Evolutionary conservation across 192 early-diverging fungal species (phyloP).

Genomic region (Coemansia sp.): DNA sequence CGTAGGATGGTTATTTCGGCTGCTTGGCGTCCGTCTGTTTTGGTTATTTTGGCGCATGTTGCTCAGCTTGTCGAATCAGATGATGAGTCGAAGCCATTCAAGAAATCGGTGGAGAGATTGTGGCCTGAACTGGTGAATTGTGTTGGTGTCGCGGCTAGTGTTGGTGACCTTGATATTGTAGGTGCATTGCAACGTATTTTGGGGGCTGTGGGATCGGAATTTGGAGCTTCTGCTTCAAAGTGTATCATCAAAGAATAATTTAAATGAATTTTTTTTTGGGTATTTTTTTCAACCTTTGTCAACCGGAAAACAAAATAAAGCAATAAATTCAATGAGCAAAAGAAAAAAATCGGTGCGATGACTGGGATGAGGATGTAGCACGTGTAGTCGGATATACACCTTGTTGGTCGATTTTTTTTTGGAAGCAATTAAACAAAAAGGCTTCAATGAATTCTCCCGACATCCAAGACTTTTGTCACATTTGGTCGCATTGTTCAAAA

Average conservation of each 20-base stretch:
- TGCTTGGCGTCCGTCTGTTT: conserved; percentile 30
- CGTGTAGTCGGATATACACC: no score
- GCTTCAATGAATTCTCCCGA: no score
- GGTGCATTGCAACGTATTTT: conserved; percentile 31
- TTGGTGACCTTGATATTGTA: conserved; percentile 35
- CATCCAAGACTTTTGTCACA: no score
- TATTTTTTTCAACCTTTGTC: no score
- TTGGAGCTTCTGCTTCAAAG: conserved; percentile 7
- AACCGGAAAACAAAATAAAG: no score
- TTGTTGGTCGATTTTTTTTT: no score
- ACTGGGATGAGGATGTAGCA: no score
- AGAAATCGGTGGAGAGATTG: conserved; percentile 11
- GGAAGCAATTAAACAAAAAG: no score
- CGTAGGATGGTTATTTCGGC: conserved; percentile 14
- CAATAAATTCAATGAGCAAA: no score
- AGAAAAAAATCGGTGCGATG: no score
- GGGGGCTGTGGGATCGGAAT: conserved; percentile 19
- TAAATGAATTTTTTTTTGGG: no score
- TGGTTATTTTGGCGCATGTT: conserved; percentile 15
- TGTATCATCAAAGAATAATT: neutral
- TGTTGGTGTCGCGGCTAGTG: conserved; percentile 36
- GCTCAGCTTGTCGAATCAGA: conserved; percentile 6
- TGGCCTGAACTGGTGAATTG: conserved; percentile 31
- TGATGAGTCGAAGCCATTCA: conserved; percentile 9
- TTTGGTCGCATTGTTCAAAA: no score